Conservation (phyloP, 2,329 filamentous ascomycete genomes). For the Colletotrichum sp. region DNA sequence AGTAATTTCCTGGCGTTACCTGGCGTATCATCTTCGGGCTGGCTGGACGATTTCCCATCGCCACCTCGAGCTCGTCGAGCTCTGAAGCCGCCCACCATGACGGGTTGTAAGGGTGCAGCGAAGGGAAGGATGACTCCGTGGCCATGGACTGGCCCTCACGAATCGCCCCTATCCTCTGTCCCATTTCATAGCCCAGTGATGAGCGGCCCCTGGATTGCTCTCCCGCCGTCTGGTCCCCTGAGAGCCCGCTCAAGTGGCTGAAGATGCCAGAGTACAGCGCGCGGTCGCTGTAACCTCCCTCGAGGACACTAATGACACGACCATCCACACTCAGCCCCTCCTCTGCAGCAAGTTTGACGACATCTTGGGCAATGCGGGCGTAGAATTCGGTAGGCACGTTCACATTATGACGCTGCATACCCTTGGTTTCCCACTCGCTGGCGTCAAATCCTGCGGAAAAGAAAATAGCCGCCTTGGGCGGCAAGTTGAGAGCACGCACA, state of each 20-base stretch:
- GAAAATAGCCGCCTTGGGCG: constrained; percentile 87
- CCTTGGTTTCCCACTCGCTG: constrained; percentile 88
- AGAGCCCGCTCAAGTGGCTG: constrained; percentile 87
- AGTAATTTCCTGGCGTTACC: constrained; percentile 74
- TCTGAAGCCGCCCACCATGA: constrained; percentile 73
- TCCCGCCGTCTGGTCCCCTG: constrained; percentile 52
- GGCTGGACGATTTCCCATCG: constrained; percentile 55
- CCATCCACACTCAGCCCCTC: constrained; percentile 80
- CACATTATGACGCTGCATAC: constrained; percentile 95
- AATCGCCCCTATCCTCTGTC: constrained; percentile 51
- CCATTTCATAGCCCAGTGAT: constrained; percentile 65
- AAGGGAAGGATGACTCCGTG: constrained; percentile 28
- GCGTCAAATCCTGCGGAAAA: constrained; percentile 96
- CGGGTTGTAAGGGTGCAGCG: constrained; percentile 62
- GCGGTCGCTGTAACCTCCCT: constrained; percentile 94
- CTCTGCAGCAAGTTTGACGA: constrained; percentile 82
- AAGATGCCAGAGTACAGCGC: constrained; percentile 87
- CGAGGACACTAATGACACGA: constrained; percentile 88
- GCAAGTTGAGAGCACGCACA: constrained; percentile 61
- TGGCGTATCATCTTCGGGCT: constrained; percentile 60
- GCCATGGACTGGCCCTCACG: constrained; percentile 35
- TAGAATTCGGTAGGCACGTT: constrained; percentile 98
- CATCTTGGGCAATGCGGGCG: constrained; percentile 85
- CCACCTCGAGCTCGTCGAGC: constrained; percentile 72
- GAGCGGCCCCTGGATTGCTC: constrained; percentile 31